Conservation (phyloP, 768 basidiomycete genomes). For the Candolleomyces eurysporus region DNA sequence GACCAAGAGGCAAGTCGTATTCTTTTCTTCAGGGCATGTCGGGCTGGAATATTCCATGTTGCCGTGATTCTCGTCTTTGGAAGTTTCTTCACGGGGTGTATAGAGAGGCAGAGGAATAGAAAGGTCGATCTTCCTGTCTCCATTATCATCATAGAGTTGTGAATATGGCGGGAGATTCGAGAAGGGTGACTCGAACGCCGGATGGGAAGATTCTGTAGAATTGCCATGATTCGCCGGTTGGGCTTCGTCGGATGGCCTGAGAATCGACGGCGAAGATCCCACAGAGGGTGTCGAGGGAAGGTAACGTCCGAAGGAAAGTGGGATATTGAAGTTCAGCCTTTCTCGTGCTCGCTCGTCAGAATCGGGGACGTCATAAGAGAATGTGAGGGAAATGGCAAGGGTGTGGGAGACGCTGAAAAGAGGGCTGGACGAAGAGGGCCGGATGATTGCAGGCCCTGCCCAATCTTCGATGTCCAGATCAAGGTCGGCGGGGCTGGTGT, state of each 20-base stretch:
- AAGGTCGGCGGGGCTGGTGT: conserved; percentile 17
- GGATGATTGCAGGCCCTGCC: conserved; percentile 36
- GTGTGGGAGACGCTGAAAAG: conserved; percentile 58
- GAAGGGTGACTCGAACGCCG: conserved; percentile 14
- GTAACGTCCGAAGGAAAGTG: conserved; percentile 47
- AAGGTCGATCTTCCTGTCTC: conserved; percentile 69
- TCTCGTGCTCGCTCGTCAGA: conserved; percentile 30
- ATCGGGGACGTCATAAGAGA: conserved; percentile 50
- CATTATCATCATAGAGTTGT: conserved; percentile 72
- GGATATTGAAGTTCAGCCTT: conserved; percentile 43
- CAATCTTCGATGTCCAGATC: conserved; percentile 33
- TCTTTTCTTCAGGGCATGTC: neutral
- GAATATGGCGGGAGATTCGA: conserved; percentile 70
- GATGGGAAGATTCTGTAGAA: conserved; percentile 13
- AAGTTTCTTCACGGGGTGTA: conserved; percentile 27
- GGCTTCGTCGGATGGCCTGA: neutral
- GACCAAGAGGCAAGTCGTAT: no score
- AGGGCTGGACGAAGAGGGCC: conserved; percentile 50
- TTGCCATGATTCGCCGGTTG: conserved; percentile 1
- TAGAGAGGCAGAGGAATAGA: conserved; percentile 65
- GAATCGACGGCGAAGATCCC: neutral
- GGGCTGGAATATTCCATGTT: neutral
- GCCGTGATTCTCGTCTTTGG: neutral
- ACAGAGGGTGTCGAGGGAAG: conserved; percentile 29
- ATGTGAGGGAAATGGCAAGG: conserved; percentile 50